Evolutionary conservation across 2,329 filamentous ascomycete genomes (phyloP).

Genomic region (Aureobasidium sp.): DNA sequence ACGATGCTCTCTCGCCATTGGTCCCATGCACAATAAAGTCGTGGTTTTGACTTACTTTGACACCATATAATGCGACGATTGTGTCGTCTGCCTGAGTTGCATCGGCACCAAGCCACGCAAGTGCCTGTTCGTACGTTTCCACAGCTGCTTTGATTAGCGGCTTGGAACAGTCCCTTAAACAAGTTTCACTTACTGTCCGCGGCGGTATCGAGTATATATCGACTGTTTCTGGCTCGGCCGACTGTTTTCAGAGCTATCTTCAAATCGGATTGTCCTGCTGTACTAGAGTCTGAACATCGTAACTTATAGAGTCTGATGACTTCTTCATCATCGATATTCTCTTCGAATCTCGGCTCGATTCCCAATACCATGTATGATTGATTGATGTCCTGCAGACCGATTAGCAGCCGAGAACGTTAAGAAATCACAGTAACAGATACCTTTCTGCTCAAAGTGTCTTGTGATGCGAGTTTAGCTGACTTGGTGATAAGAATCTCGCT

Average conservation of each 20-base stretch:
- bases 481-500: constrained; percentile 50
- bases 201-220: constrained; percentile 49
- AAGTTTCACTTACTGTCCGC: constrained; percentile 37
- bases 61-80: constrained; percentile 46
- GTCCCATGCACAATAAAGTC: background rate
- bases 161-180: background rate
- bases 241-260: constrained; percentile 51
- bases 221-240: constrained; percentile 48
- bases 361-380: constrained; percentile 52
- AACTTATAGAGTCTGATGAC: constrained; percentile 55
- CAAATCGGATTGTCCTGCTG: constrained; percentile 37
- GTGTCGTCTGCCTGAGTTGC: constrained; percentile 44
- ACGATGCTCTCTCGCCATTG: background rate
- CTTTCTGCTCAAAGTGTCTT: constrained; percentile 46
- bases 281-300: constrained; percentile 23
- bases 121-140: constrained; percentile 55
- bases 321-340: constrained; percentile 45
- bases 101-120: constrained; percentile 50
- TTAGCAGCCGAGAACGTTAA: background rate
- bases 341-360: constrained; percentile 37
- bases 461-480: constrained; percentile 48
- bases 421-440: background rate
- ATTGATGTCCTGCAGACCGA: constrained; percentile 35
- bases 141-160: constrained; percentile 31
- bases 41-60: constrained; percentile 39